A percentile compares a stretch with the other conserved stretches of the same genome.
Evolutionary conservation across 2,329 filamentous ascomycete genomes (phyloP).

Genomic region (Arthrobotrys sinensis): DNA sequence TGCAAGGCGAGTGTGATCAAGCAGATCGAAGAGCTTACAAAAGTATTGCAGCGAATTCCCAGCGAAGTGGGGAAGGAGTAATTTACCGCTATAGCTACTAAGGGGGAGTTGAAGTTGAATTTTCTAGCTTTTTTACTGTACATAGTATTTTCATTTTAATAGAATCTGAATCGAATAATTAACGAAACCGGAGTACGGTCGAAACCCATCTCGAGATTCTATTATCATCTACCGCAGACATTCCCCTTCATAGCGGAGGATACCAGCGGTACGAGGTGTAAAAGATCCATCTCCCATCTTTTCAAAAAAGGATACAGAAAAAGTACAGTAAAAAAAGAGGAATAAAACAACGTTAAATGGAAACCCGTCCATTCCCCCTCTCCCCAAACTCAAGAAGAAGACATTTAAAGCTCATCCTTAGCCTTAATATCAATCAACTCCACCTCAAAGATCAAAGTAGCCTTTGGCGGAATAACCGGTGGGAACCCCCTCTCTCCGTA

Average conservation of each 20-base stretch:
- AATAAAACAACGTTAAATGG: background rate
- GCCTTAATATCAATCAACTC: constrained; percentile 84
- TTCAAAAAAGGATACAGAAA: background rate
- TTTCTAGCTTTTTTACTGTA: background rate
- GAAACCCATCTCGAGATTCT: background rate
- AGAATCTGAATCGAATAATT: constrained; percentile 1
- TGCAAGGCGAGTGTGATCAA: constrained; percentile 78
- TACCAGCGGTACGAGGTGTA: background rate
- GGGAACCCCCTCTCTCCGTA: constrained; percentile 43
- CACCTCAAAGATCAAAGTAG: constrained; percentile 83
- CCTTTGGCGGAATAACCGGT: constrained; percentile 57
- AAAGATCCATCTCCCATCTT: background rate
- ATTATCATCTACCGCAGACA: background rate
- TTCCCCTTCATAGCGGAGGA: background rate
- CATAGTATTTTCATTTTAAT: background rate
- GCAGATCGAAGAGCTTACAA: constrained; percentile 73
- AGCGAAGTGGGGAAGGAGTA: background rate
- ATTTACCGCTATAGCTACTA: no score
- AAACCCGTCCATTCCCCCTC: background rate
- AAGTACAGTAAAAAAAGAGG: background rate
- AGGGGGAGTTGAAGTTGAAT: background rate
- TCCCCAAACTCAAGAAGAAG: background rate
- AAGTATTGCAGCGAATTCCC: constrained; percentile 10
- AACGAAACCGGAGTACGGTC: background rate
- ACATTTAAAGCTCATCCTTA: constrained; percentile 45